Evolutionary conservation across 805 yeast species (phyloP), one percentile per base, ranked within the genome.

Genomic region (Priceomyces fermenticarens): DNA sequence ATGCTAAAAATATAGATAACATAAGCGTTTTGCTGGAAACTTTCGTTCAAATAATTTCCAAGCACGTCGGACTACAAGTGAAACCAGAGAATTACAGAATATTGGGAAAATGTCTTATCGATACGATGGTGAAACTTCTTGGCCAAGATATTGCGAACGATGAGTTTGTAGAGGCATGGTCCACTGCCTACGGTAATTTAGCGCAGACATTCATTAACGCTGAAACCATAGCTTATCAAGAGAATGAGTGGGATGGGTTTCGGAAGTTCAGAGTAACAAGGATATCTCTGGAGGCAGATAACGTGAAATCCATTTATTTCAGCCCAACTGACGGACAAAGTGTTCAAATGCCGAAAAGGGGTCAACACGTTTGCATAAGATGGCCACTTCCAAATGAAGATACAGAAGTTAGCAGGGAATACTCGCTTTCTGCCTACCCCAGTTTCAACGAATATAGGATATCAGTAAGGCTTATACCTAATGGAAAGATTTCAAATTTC

Each of bases 11-110:
- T 52, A 81, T 83, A 40, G 81, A 82, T 45, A 75, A 81, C 43
- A 57, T 83, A 39, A 63, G 75, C 2, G 80, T 75, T 9, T 62
- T 84, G 31, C 53, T 67, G 10, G 75, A 63, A 1, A 76, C 78
- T 44, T 86, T 84, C 8, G 63, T 72, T 36, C 78, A 76, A 45
- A 80, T 83, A 50, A 83, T 76, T 34, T 72, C 70, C 47, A 84
- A 83, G 58, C 90, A 84, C 49, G 80, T 77, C 43, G 85, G 85
- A 33, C 63, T 84, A 45, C 78, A 78, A 52, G 72, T 83, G 32
- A 56, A 62, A 45, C 77, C 88, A 3, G 84, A 78, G 41, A 88
- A 83, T 43, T 83, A 83, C 51, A 78, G 80, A 15, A 68, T 79
- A 47, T 88, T 83, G 26, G 90, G 88, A 23, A 54, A 58, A 25